Conservation (phyloP, 495 filamentous ascomycete species). For the Ascobolus immersus region DNA sequence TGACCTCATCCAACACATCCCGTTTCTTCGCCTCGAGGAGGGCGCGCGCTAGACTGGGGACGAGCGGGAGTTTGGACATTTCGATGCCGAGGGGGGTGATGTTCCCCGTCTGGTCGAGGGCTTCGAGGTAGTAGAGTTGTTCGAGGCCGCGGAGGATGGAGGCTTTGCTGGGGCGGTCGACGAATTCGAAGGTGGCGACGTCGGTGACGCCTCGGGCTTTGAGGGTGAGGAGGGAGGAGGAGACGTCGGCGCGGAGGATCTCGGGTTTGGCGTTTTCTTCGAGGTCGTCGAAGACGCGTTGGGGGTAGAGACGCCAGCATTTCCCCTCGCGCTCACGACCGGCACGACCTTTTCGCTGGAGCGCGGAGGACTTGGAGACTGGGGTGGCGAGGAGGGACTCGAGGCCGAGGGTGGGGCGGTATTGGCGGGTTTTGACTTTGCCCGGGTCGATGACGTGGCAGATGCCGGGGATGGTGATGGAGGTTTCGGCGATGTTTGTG, state of each 20-base stretch:
- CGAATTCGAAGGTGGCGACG: slow-evolving; percentile 57
- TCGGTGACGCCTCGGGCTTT: slow-evolving; percentile 75
- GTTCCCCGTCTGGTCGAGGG: slow-evolving; percentile 41
- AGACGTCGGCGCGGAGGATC: slow-evolving; percentile 70
- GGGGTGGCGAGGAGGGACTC: slow-evolving; percentile 78
- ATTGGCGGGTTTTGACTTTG: slow-evolving; percentile 84
- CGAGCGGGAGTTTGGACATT: slow-evolving; percentile 61
- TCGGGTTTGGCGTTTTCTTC: slow-evolving; percentile 59
- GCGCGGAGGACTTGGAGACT: slow-evolving; percentile 78
- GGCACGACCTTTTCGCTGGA: slow-evolving; percentile 76
- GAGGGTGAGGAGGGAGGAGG: slow-evolving; percentile 71
- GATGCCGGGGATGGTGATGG: slow-evolving; percentile 83
- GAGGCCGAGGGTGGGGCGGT: slow-evolving; percentile 56
- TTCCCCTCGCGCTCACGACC: slow-evolving; percentile 77
- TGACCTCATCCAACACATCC: slow-evolving; percentile 53
- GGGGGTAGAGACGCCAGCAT: slow-evolving; percentile 76
- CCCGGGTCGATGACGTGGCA: slow-evolving; percentile 80
- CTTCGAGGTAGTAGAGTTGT: slow-evolving; percentile 51
- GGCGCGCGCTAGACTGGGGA: slow-evolving; percentile 56
- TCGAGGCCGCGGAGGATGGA: slow-evolving; percentile 61
- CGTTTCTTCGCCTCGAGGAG: slow-evolving; percentile 34
- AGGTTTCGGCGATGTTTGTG: slow-evolving; percentile 96
- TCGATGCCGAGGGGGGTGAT: slow-evolving; percentile 51
- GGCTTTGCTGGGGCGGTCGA: slow-evolving; percentile 55
- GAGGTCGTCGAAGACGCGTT: slow-evolving; percentile 43